Conservation (phyloP, 768 basidiomycete species). For the Termitomyces sp. region DNA sequence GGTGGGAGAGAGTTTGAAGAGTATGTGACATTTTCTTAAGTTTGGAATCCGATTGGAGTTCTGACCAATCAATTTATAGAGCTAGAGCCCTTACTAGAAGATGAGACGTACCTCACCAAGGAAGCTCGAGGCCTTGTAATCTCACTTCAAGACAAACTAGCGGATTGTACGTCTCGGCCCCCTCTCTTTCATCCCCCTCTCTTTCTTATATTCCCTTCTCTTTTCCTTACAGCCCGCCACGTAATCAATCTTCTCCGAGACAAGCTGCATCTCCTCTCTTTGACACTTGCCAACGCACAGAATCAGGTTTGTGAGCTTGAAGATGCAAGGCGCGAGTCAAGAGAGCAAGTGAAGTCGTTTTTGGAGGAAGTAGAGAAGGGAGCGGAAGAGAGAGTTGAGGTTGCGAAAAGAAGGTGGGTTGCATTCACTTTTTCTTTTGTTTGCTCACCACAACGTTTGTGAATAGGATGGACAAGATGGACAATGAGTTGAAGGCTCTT, state of each 20-base stretch:
- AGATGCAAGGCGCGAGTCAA: slow-evolving; percentile 24
- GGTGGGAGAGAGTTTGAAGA: slow-evolving; percentile 9
- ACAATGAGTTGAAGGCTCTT: neutral
- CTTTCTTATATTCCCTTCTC: too few relatives aligned
- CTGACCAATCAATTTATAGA: slow-evolving; percentile 4
- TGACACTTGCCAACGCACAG: slow-evolving; percentile 32
- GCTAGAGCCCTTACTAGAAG: slow-evolving; percentile 23
- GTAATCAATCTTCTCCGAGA: slow-evolving; percentile 40
- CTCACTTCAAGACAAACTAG: slow-evolving; percentile 27
- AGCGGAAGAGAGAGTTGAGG: neutral
- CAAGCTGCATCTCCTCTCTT: slow-evolving; percentile 33
- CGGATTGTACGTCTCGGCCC: slow-evolving; percentile 23
- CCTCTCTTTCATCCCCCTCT: too few relatives aligned
- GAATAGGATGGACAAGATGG: neutral
- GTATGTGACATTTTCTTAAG: neutral
- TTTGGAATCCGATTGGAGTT: neutral
- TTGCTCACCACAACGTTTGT: neutral
- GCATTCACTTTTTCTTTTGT: neutral
- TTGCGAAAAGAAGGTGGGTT: neutral
- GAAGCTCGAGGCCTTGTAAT: slow-evolving; percentile 23
- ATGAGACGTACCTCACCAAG: slow-evolving; percentile 18
- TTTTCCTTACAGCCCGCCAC: slow-evolving; percentile 21
- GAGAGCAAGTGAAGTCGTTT: slow-evolving; percentile 16
- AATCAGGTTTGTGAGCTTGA: slow-evolving; percentile 36
- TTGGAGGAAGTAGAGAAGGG: neutral